Evolutionary conservation across 768 basidiomycete species (phyloP).

Genomic region (Lactifluus volemus): DNA sequence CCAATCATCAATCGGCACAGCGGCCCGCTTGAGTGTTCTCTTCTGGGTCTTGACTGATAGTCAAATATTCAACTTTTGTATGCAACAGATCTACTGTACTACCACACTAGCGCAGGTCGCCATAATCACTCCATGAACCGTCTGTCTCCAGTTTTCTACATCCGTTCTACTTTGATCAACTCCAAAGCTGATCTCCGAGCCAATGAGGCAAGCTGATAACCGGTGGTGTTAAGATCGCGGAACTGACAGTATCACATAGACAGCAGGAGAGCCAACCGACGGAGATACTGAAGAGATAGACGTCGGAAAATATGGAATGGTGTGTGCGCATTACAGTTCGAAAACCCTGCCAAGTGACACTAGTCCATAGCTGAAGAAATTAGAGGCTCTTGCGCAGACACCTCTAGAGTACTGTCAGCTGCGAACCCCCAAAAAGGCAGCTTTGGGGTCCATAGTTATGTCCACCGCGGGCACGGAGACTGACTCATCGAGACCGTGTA

Average conservation of each 20-base stretch:
- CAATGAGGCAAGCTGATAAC: background rate
- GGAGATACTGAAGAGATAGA: background rate
- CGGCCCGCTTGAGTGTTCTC: slow-evolving; percentile 3
- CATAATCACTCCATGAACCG: slow-evolving; percentile 6
- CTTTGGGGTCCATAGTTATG: background rate
- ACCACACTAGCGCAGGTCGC: background rate
- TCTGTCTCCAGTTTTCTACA: slow-evolving; percentile 8
- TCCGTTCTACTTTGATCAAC: slow-evolving; percentile 13
- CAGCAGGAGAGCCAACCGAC: background rate
- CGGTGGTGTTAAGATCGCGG: background rate
- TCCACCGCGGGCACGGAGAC: background rate
- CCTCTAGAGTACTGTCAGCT: background rate
- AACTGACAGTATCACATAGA: background rate
- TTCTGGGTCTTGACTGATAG: background rate
- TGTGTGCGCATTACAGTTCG: background rate
- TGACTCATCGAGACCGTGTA: background rate
- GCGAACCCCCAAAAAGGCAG: background rate
- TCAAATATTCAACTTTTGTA: background rate
- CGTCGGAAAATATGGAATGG: background rate
- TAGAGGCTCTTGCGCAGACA: background rate
- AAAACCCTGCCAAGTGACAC: background rate
- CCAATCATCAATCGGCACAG: background rate
- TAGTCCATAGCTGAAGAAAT: background rate
- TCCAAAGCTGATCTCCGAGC: background rate
- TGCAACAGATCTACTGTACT: background rate